Evolutionary conservation across 169 alveolate species (phyloP), one percentile per base, ranked within the genome.

Genomic region (Eimeria acervulina): DNA sequence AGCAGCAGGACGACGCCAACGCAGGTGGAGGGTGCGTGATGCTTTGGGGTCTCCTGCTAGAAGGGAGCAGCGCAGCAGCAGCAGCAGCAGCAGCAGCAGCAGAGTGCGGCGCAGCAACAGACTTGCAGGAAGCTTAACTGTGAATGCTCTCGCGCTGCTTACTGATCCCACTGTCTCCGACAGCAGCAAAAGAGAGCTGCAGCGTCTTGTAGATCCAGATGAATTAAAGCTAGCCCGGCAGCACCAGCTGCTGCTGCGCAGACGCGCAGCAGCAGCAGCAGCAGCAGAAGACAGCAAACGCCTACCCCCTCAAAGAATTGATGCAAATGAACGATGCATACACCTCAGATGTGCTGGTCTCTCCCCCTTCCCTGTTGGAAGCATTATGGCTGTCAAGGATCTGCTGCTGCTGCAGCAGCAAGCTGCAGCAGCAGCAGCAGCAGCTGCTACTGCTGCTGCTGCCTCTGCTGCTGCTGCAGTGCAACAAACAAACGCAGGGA

Each of bases 231-330:
- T 40, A 78, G 74, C 61, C 61, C 47, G 93, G 38, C 74, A 59
- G 55, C 80, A 84, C 26, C 74, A 31, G 80, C 47, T 42, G 52
- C 87, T 76, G 59, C 87, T n/a, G n/a, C n/a, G n/a, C n/a, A n/a
- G n/a, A n/a, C n/a, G n/a, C n/a, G n/a, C n/a, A n/a, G n/a, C n/a
- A n/a, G n/a, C n/a, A n/a, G n/a, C n/a, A n/a, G n/a, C n/a, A n/a
- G n/a, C n/a, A 33, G 87, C 87, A 76, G 87, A 74, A 84, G 78
- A 68, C 61, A 55, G 72, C 93, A 84, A 78, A 19, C 51, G 93
- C 59, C 55, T 68, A 8, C 80, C 80, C 15, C 80, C 80, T 15
- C 80, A 68, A 33, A 23, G 80, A 12, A 68, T 68, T 33, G 80
- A 21, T 33, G 80, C n/a, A 23, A 12, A 8, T 21, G 26, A 17